Base-by-base conservation (phyloP, 371 early-diverging fungal species). In the Actinomucor elegans region DNA sequence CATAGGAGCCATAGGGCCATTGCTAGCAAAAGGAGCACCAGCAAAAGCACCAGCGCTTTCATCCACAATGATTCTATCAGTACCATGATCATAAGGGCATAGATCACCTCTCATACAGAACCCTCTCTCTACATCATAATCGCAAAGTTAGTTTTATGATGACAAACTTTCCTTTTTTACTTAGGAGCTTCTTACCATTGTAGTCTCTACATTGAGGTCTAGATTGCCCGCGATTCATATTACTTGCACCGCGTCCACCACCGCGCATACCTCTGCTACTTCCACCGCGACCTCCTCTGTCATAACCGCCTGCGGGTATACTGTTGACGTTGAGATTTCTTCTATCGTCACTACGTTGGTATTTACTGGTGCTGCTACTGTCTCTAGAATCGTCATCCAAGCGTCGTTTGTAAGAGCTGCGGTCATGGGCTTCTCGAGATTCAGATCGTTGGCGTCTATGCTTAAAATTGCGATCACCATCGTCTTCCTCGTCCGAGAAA, bases 61-160 rank as follows among this genome's bases (percentile, higher is more conserved):
- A 48, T 89, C 89, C 1, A 88, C 79, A 27, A 89, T 83, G 32
- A 90, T 89, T 56, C 85, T 71, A 59, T 90, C 90, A 12, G 71
- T 73, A 18, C 87, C 87, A 61, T 93, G 94, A 52, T 90, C 89
- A 60, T 77, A 93, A 1, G 86, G 88, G 52, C 94, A 93, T 54
- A 79, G 65, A 37, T 92, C 89, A 7, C 92, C 94, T 31, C 91
- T 86, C 73, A 87, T 73, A 60, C 94, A 93, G 51, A 71, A 88
- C 29, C 94, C 94, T 48, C 83, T 81, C 55, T 90, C 61, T 68
- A 33, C 28, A 31, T 3, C n/a, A n/a, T n/a, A n/a, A n/a, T n/a
- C n/a, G n/a, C n/a, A n/a, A n/a, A n/a, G n/a, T n/a, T n/a, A n/a
- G n/a, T n/a, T n/a, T n/a, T n/a, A n/a, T n/a, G n/a, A n/a, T n/a